Evolutionary conservation across 2,329 filamentous ascomycete species (phyloP).

Genomic region (Apiospora koreana): DNA sequence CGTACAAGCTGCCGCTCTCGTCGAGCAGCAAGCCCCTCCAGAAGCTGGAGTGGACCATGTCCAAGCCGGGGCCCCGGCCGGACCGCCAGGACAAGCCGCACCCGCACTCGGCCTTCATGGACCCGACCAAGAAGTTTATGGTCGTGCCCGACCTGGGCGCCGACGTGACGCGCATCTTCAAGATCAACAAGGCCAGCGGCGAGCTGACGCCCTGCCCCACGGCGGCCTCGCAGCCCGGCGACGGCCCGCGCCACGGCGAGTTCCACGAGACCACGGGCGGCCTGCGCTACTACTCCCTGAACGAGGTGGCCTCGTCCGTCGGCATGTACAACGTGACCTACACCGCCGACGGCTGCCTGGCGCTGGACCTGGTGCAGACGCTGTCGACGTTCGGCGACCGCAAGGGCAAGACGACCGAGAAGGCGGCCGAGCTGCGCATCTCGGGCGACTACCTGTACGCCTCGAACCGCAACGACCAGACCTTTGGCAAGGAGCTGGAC

Average conservation of each 20-base stretch:
- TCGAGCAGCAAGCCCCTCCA: conserved; percentile 32
- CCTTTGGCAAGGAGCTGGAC: conserved; percentile 14
- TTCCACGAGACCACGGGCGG: conserved; percentile 44
- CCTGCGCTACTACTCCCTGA: conserved; percentile 42
- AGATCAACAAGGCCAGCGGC: conserved; percentile 46
- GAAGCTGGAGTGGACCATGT: conserved; percentile 42
- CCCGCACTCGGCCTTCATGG: conserved; percentile 52
- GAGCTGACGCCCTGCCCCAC: conserved; percentile 46
- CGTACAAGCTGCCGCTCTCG: conserved; percentile 42
- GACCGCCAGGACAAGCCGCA: conserved; percentile 56
- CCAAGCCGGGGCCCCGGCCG: conserved; percentile 42
- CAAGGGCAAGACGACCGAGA: conserved; percentile 44
- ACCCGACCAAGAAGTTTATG: conserved; percentile 50
- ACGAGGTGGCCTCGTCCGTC: conserved; percentile 52
- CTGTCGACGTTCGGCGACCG: conserved; percentile 45
- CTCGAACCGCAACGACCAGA: conserved; percentile 15
- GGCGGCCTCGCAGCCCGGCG: conserved; percentile 43
- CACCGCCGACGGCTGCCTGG: conserved; percentile 40
- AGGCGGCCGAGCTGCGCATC: conserved; percentile 57
- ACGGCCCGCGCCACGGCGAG: conserved; percentile 54
- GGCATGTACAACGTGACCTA: conserved; percentile 52
- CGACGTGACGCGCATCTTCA: conserved; percentile 55
- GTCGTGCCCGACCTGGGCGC: conserved; percentile 55
- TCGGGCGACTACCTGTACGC: conserved; percentile 35
- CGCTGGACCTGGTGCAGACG: conserved; percentile 45